These are phyloP conservation scores for Rhizophagus clarus DNA, from an alignment of 192 early-diverging fungal genomes.

Conservation along the genomic window DNA sequence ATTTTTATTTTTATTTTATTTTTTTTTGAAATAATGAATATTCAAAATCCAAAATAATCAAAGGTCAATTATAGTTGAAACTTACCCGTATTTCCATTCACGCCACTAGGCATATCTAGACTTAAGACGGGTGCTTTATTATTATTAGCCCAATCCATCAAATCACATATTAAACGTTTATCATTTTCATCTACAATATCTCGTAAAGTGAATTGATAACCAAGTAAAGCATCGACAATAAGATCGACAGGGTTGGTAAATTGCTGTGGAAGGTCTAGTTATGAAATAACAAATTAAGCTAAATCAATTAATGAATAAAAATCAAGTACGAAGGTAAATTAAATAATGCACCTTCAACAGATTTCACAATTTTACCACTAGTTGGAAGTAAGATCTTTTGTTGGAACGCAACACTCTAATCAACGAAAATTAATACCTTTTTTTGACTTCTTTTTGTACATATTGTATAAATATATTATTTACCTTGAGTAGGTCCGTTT, in stretches of 20 bases:
- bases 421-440: background rate
- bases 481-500: conserved; percentile 48
- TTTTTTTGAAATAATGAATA: background rate
- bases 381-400: conserved; percentile 30
- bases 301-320: background rate
- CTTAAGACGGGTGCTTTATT: conserved; percentile 64
- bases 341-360: conserved; percentile 20
- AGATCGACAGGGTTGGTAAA: conserved; percentile 61
- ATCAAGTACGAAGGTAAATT: background rate
- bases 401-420: conserved; percentile 27
- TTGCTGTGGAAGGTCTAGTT: conserved; percentile 58
- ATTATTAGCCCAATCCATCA: conserved; percentile 74
- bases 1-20: no score
- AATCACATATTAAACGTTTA: conserved; percentile 50
- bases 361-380: conserved; percentile 26
- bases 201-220: conserved; percentile 55
- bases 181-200: conserved; percentile 51
- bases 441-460: background rate
- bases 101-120: conserved; percentile 73
- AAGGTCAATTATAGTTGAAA: background rate
- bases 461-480: conserved; percentile 37
- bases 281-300: background rate
- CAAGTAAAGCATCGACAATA: conserved; percentile 75
- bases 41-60: background rate
- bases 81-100: conserved; percentile 55